phyloP scores from a whole-genome alignment of 805 yeast genomes.

The Candida ponderosae region DNA sequence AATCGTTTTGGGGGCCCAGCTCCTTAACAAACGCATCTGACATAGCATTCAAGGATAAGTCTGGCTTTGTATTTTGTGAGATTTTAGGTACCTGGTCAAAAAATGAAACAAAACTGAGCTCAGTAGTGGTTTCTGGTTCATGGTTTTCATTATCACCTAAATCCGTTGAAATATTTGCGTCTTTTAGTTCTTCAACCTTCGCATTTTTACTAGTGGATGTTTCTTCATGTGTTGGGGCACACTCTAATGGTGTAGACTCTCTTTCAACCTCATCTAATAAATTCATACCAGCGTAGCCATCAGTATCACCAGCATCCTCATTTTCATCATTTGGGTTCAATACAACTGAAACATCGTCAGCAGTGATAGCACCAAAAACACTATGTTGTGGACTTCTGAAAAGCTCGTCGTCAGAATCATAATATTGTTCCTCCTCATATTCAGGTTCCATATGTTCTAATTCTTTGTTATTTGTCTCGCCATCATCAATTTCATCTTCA shows the following conservation, averaged over 20 bases:
- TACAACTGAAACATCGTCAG: slow-evolving; percentile 1
- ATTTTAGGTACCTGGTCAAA: background rate
- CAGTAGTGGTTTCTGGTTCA: background rate
- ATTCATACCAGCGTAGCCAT: no score
- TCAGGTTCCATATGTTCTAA: background rate
- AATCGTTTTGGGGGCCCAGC: background rate
- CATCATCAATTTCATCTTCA: slow-evolving; percentile 3
- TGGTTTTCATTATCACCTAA: slow-evolving; percentile 6
- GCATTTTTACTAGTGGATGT: background rate
- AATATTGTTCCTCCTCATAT: slow-evolving; percentile 11
- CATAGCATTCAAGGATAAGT: background rate
- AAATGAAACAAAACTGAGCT: background rate
- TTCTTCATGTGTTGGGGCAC: background rate
- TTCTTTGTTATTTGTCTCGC: background rate
- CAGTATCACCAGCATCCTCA: slow-evolving; percentile 11
- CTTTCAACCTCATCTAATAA: no score
- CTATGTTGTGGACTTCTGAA: slow-evolving; percentile 17
- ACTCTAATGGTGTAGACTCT: no score
- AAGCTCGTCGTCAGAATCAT: slow-evolving; percentile 16
- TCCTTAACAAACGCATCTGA: background rate
- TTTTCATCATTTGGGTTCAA: background rate
- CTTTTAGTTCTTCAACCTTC: background rate
- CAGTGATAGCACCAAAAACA: slow-evolving; percentile 15
- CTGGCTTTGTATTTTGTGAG: no score
- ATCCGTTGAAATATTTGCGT: background rate